phyloP scores from a whole-genome alignment of 352 stramenopile genomes.

The Plasmopara muralis region DNA sequence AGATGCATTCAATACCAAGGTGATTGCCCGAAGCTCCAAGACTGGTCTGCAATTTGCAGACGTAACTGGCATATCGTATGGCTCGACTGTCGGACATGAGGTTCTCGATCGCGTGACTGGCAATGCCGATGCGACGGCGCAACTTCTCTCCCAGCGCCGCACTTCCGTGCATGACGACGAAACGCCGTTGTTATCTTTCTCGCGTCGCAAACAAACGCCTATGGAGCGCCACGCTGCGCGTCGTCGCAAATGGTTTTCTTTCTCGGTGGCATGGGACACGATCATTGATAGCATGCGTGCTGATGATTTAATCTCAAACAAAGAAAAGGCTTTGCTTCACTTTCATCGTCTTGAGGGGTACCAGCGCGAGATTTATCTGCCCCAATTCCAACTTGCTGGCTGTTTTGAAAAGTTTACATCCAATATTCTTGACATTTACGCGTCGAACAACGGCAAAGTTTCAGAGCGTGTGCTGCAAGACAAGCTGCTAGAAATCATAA shows the following conservation, averaged over 20 bases:
- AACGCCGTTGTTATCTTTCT: constrained; percentile 81
- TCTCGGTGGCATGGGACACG: constrained; percentile 96
- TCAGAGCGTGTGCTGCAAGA: constrained; percentile 73
- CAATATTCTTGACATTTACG: constrained; percentile 66
- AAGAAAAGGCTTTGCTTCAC: constrained; percentile 87
- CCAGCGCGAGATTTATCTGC: constrained; percentile 96
- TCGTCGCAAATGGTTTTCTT: constrained; percentile 98
- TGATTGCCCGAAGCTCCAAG: constrained; percentile 73
- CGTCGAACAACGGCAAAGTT: constrained; percentile 43
- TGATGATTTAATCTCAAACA: constrained; percentile 88
- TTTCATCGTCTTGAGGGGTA: constrained; percentile 96
- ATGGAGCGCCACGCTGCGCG: constrained; percentile 86
- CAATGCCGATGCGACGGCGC: constrained; percentile 23
- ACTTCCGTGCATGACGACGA: constrained; percentile 49
- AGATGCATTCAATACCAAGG: constrained; percentile 80
- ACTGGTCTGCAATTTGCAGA: constrained; percentile 56
- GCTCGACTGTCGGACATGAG: constrained; percentile 45
- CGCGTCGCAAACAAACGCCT: constrained; percentile 72
- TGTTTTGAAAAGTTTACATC: constrained; percentile 92
- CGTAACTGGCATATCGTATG: constrained; percentile 36
- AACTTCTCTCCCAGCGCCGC: constrained; percentile 24
- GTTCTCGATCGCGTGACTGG: constrained; percentile 50
- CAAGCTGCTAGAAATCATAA: constrained; percentile 74
- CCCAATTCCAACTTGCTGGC: constrained; percentile 96
- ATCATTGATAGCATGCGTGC: constrained; percentile 94